Conservation (phyloP, 352 stramenopile species). For the Phytophthora foliorum region DNA sequence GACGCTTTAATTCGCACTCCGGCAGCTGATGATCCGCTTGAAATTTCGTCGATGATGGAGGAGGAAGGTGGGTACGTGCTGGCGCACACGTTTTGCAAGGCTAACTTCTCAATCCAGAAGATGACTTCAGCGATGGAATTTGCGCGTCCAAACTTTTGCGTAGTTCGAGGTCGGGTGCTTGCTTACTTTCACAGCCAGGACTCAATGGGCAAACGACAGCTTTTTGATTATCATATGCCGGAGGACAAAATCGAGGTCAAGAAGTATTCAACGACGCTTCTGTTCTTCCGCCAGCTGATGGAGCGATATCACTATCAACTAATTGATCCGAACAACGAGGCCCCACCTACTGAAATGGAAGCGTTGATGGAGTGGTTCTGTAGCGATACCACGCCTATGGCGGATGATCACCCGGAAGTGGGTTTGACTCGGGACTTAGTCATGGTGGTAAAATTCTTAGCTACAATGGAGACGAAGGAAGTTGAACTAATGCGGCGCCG, state of each 20-base stretch:
- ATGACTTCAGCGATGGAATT: conserved; percentile 89
- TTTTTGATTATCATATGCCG: conserved; percentile 92
- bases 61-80: conserved; percentile 85
- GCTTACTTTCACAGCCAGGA: conserved; percentile 86
- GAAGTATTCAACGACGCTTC: conserved; percentile 89
- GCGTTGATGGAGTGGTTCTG: conserved; percentile 93
- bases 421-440: conserved; percentile 81
- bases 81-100: conserved; percentile 87
- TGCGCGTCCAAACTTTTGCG: conserved; percentile 75
- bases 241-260: conserved; percentile 92
- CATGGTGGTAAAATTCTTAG: conserved; percentile 89
- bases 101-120: conserved; percentile 83
- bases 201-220: conserved; percentile 57
- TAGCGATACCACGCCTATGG: conserved; percentile 79
- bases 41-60: conserved; percentile 86
- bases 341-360: conserved; percentile 91
- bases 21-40: conserved; percentile 76
- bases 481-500: conserved; percentile 89
- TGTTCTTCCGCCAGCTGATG: conserved; percentile 90
- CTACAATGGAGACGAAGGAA: conserved; percentile 93
- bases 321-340: conserved; percentile 82
- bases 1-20: conserved; percentile 85
- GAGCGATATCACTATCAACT: conserved; percentile 88
- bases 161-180: conserved; percentile 77
- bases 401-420: conserved; percentile 86